These are phyloP conservation scores for Kodamaea neixiangensis DNA, from an alignment of 805 yeast species.

Conservation along the genomic window DNA sequence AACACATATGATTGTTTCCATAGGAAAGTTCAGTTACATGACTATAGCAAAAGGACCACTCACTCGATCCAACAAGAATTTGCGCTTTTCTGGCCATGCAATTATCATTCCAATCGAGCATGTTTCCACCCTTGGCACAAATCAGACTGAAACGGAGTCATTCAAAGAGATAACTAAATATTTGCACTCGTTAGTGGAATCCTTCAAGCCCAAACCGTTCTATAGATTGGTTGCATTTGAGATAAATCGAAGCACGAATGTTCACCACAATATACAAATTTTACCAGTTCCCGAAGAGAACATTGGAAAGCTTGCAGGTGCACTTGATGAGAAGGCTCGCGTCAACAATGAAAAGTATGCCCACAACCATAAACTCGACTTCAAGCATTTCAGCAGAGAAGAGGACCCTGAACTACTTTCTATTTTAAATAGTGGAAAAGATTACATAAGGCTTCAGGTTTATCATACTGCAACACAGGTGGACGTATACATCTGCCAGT, in stretches of 20 bases:
- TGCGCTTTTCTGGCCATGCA: constrained; percentile 77
- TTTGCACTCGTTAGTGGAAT: constrained; percentile 48
- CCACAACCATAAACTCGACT: constrained; percentile 45
- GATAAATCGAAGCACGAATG: constrained; percentile 59
- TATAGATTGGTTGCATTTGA: constrained; percentile 67
- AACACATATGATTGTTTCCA: constrained; percentile 76
- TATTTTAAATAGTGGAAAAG: constrained; percentile 29
- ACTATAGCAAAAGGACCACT: constrained; percentile 89
- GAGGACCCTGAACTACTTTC: constrained; percentile 21
- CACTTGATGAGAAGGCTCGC: constrained; percentile 44
- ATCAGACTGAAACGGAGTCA: constrained; percentile 46
- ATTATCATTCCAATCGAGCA: constrained; percentile 80
- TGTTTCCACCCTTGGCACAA: constrained; percentile 42
- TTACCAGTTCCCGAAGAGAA: constrained; percentile 61
- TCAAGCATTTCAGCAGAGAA: constrained; percentile 31
- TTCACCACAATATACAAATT: constrained; percentile 79
- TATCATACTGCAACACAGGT: constrained; percentile 19
- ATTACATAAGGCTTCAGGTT: constrained; percentile 38
- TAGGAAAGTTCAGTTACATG: constrained; percentile 65
- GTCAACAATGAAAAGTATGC: constrained; percentile 50
- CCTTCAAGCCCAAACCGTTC: constrained; percentile 46
- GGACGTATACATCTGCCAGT: constrained; percentile 19
- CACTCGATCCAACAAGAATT: constrained; percentile 48
- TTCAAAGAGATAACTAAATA: constrained; percentile 35
- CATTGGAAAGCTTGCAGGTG: constrained; percentile 43